A percentile compares a stretch with the other conserved stretches of the same genome.
Conservation (phyloP, 2,329 filamentous ascomycete species). For the Ilyonectria robusta region DNA sequence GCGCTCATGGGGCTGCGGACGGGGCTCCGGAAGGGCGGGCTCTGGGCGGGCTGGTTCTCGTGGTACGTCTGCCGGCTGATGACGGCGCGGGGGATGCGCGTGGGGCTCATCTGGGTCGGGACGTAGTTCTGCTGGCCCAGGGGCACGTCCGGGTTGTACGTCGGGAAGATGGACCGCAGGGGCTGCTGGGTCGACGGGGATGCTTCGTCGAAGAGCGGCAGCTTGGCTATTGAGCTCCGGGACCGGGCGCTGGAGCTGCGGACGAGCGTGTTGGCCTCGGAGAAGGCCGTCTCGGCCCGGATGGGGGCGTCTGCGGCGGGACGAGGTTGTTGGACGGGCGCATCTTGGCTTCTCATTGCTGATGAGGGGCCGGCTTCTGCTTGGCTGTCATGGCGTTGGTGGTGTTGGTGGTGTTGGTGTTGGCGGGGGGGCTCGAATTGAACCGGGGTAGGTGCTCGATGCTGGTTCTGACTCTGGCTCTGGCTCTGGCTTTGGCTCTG, state of each 20-base stretch:
- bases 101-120: slow-evolving; percentile 75
- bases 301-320: slow-evolving; percentile 59
- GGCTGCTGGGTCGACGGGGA: slow-evolving; percentile 48
- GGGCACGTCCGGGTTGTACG: slow-evolving; percentile 77
- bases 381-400: slow-evolving; percentile 21
- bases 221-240: slow-evolving; percentile 71
- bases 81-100: slow-evolving; percentile 73
- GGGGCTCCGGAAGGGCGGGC: slow-evolving; percentile 40
- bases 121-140: slow-evolving; percentile 79
- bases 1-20: slow-evolving; percentile 41
- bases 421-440: slow-evolving; percentile 49
- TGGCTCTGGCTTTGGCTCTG: slow-evolving; percentile 45
- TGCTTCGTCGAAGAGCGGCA: slow-evolving; percentile 58
- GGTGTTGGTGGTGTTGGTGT: background rate
- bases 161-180: slow-evolving; percentile 82
- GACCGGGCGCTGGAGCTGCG: slow-evolving; percentile 65
- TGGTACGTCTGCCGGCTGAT: slow-evolving; percentile 76
- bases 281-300: slow-evolving; percentile 66
- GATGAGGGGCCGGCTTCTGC: slow-evolving; percentile 47
- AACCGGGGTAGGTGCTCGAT: slow-evolving; percentile 51
- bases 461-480: slow-evolving; percentile 46
- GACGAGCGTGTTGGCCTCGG: slow-evolving; percentile 65
- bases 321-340: slow-evolving; percentile 57
- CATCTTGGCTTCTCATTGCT: slow-evolving; percentile 34
- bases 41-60: slow-evolving; percentile 39